A percentile compares a stretch with the other conserved stretches of the same genome.
Evolutionary conservation across 176 grass and related monocot genomes (phyloP).

Genomic region (Eleusine coracana): DNA sequence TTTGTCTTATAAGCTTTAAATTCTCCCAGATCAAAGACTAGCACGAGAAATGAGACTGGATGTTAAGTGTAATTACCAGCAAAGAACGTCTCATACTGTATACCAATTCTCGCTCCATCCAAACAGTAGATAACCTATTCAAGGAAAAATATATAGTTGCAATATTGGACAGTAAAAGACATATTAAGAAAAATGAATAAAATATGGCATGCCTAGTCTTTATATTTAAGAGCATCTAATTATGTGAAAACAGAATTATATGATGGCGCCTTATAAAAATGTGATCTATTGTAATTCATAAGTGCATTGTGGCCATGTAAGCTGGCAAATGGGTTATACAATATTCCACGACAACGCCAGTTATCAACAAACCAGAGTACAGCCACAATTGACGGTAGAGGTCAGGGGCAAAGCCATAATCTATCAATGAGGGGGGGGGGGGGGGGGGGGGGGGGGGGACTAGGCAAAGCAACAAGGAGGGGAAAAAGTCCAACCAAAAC

Average conservation of each 20-base stretch:
- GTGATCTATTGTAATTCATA: slow-evolving; percentile 11
- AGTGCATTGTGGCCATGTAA: background rate
- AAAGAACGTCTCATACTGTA: slow-evolving; percentile 93
- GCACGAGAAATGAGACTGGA: slow-evolving; percentile 30
- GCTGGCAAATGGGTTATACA: background rate
- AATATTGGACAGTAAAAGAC: slow-evolving; percentile 14
- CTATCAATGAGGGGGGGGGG: too few relatives aligned
- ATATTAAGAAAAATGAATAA: slow-evolving; percentile 32
- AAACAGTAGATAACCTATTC: slow-evolving; percentile 89
- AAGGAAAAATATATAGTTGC: slow-evolving; percentile 18
- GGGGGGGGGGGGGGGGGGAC: too few relatives aligned
- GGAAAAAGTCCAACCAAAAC: background rate
- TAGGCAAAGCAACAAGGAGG: background rate
- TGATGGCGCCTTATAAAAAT: slow-evolving; percentile 15
- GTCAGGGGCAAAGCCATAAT: background rate
- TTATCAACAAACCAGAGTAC: background rate
- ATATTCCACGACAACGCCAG: slow-evolving; percentile 1
- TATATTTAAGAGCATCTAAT: slow-evolving; percentile 24
- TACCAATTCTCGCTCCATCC: slow-evolving; percentile 88
- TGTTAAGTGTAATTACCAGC: slow-evolving; percentile 61
- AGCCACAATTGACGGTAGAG: background rate
- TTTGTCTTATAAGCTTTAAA: background rate
- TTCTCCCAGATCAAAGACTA: slow-evolving; percentile 8
- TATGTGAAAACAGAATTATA: slow-evolving; percentile 11
- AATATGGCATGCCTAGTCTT: slow-evolving; percentile 6